Conservation (phyloP, 169 alveolate genomes). For the Babesia bovis region DNA sequence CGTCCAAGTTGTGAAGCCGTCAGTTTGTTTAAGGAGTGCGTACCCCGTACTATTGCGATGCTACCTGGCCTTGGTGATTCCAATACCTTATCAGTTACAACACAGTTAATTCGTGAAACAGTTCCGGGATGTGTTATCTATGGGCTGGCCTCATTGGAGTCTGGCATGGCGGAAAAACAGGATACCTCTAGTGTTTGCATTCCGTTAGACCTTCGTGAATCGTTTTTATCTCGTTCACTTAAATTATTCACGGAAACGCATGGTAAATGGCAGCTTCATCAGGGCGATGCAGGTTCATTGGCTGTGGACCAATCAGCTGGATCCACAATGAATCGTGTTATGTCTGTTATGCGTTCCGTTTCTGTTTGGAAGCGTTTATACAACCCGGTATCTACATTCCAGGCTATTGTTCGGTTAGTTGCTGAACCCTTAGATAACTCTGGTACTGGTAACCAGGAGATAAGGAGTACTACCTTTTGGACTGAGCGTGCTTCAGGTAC, state of each 20-base stretch:
- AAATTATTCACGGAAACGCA: neutral
- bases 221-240: constrained; percentile 5
- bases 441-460: neutral
- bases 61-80: neutral
- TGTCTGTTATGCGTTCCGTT: constrained; percentile 24
- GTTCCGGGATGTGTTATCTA: neutral
- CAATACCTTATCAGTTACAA: neutral
- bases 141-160: neutral
- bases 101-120: neutral
- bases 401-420: constrained; percentile 24
- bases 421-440: neutral
- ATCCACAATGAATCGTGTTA: constrained; percentile 4
- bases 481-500: constrained; percentile 4
- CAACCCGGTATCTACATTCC: constrained; percentile 33
- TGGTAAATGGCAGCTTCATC: neutral
- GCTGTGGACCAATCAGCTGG: neutral
- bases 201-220: constrained; percentile 30
- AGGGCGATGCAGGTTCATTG: neutral
- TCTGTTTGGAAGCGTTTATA: constrained; percentile 42
- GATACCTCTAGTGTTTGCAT: neutral
- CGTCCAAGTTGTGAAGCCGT: constrained; percentile 17
- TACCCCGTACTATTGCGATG: constrained; percentile 26
- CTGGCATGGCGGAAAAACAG: neutral
- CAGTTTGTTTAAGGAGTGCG: constrained; percentile 18
- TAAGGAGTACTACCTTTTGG: constrained; percentile 41